Base-by-base conservation (phyloP, 352 stramenopile genomes). In the Blastocystis sp. region DNA sequence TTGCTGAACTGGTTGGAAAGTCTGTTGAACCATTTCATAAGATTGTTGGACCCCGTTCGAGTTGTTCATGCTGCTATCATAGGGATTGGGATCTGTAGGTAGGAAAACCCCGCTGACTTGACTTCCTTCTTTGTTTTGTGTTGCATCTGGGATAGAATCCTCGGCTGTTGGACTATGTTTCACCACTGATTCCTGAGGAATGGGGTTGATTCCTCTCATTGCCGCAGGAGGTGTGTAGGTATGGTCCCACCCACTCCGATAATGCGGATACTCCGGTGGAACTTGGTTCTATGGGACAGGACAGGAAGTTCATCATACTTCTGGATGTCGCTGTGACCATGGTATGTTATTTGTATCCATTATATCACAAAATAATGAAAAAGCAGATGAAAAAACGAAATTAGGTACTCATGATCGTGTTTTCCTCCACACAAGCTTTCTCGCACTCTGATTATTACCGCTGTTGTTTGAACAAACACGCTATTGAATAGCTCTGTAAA, bases 271-370 rank as follows among this genome's bases (percentile, higher is more conserved):
- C 43, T 78, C 24, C 30, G 66, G 39, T 2, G 54, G 34, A 13
- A 56, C 39, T 55, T 20, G 24, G 30, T 78, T 55, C 66, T 62
- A 39, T 54, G 50, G 66, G 37, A 34, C 5, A 56, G 18, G 4
- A 24, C 20, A n/a, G 20, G n/a, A 78, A 78, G 50, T 24, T 34
- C 30, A 16, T 26, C 34, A 8, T 55, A 62, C 66, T 20, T 78
- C 50, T 18, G 66, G 66, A 78, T 78, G 66, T 34, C 24, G 34
- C 30, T 78, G 66, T 56, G 66, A 78, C 66, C 66, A 78, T 16
- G 66, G 24, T 30, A 66, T 66, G 9, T 20, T n/a, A 34, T 0
- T 16, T 39, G 13, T 66, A 66, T n/a, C 56, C 24, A 37, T 66
- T 37, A 2, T 37, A 39, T 20, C 13, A n/a, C 37, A 66, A n/a